Conservation (phyloP, 2,329 filamentous ascomycete species). For the Colletotrichum limetticola region DNA sequence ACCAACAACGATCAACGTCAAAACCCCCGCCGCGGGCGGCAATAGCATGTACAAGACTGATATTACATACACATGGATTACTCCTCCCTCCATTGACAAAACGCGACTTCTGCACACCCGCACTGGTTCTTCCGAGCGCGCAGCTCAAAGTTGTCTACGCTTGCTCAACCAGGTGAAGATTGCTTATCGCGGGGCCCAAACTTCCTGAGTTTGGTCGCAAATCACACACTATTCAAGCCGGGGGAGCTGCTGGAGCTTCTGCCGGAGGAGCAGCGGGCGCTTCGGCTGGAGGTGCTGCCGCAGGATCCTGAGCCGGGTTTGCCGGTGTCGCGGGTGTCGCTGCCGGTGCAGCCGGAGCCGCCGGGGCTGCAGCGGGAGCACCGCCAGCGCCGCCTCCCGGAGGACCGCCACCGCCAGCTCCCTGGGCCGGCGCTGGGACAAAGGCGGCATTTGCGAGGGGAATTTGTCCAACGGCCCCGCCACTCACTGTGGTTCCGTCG, state of each 20-base stretch:
- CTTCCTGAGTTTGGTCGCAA: background rate
- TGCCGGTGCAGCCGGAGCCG: background rate
- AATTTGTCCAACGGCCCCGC: conserved; percentile 43
- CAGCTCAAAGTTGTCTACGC: no score
- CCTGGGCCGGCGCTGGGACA: conserved; percentile 38
- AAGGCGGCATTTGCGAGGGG: conserved; percentile 44
- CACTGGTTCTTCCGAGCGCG: no score
- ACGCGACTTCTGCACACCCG: background rate
- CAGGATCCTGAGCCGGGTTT: background rate
- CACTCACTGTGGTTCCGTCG: conserved; percentile 41
- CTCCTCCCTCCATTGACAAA: background rate
- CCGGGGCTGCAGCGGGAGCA: background rate
- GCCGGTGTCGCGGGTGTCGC: background rate
- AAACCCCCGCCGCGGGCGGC: background rate
- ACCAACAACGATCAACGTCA: background rate
- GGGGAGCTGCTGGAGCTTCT: background rate
- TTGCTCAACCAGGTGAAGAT: background rate
- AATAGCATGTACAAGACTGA: background rate
- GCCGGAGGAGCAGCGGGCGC: background rate
- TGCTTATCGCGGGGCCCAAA: background rate
- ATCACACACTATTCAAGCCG: background rate
- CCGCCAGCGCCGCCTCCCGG: background rate
- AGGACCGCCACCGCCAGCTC: conserved; percentile 16
- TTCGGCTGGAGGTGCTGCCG: background rate
- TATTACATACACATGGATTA: conserved; percentile 23